Evolutionary conservation across 2,329 filamentous ascomycete species (phyloP).

Genomic region (Beauveria varroae): DNA sequence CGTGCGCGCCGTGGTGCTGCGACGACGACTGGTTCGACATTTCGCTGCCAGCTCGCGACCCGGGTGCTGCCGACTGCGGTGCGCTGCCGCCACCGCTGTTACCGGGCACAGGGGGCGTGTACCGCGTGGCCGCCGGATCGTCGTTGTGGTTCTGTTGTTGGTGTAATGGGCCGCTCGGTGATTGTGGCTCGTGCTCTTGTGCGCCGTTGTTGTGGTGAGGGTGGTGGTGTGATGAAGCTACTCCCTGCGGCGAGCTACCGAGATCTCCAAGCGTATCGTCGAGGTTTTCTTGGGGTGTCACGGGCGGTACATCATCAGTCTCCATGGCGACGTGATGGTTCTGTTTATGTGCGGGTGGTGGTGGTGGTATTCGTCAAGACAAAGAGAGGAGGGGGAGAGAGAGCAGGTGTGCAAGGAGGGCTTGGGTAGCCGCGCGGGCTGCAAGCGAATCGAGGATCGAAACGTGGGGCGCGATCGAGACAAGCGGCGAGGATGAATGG

Average conservation of each 20-base stretch:
- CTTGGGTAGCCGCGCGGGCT: constrained; percentile 10
- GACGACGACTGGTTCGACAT: constrained; percentile 35
- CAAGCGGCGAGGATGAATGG: not conserved
- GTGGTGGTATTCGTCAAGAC: not conserved
- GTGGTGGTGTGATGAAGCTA: constrained; percentile 12
- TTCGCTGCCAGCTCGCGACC: constrained; percentile 48
- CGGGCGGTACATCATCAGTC: constrained; percentile 8
- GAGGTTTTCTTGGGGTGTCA: constrained; percentile 27
- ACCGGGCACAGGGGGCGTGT: constrained; percentile 29
- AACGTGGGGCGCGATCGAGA: not conserved
- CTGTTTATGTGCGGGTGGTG: not conserved
- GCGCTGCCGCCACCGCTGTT: not conserved
- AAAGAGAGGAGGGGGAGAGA: not conserved
- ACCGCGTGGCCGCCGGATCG: constrained; percentile 36
- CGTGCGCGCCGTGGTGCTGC: constrained; percentile 26
- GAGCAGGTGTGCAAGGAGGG: not conserved
- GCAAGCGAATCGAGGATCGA: not conserved
- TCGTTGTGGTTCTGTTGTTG: constrained; percentile 33
- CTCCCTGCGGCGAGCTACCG: constrained; percentile 38
- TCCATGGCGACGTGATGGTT: constrained; percentile 13
- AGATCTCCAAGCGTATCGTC: constrained; percentile 45
- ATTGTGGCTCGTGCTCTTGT: constrained; percentile 39
- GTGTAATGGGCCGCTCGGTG: constrained; percentile 37
- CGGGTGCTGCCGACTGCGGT: constrained; percentile 18
- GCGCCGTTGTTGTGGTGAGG: constrained; percentile 24